Percentiles rank a stretch among this genome's conserved stretches.
phyloP scores from a whole-genome alignment of 768 basidiomycete species.

The Suillus decipiens region DNA sequence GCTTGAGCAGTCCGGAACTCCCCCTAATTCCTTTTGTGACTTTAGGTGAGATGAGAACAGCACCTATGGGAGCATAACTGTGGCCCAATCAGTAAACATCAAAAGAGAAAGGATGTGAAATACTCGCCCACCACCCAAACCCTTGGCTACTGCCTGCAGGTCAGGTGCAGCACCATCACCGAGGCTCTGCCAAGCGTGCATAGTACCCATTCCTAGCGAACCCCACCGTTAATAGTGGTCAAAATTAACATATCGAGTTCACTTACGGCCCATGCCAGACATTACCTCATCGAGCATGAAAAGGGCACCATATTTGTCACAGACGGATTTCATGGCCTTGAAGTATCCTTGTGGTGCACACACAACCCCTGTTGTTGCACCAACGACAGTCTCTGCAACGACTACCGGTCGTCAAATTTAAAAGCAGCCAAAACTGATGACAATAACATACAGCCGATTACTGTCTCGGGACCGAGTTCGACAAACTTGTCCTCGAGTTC shows the following conservation, averaged over 20 bases:
- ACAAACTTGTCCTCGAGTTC: constrained; percentile 87
- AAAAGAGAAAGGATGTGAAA: neutral
- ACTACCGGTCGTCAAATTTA: constrained; percentile 42
- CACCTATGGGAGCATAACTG: constrained; percentile 83
- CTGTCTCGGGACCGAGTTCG: constrained; percentile 78
- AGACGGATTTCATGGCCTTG: constrained; percentile 80
- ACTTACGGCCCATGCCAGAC: constrained; percentile 88
- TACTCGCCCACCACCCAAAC: constrained; percentile 82
- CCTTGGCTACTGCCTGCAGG: constrained; percentile 87
- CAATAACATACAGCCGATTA: constrained; percentile 69
- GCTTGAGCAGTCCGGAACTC: constrained; percentile 74
- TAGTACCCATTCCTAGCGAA: constrained; percentile 73
- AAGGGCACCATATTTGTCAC: constrained; percentile 68
- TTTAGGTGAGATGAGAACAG: constrained; percentile 71
- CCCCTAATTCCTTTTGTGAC: constrained; percentile 70
- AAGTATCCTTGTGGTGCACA: constrained; percentile 84
- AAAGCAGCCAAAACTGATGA: neutral
- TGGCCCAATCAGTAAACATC: constrained; percentile 6
- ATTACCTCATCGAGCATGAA: constrained; percentile 92
- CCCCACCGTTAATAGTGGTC: neutral
- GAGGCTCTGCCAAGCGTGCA: constrained; percentile 85
- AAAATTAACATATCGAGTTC: constrained; percentile 1
- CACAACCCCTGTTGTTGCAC: constrained; percentile 79
- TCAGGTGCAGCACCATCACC: constrained; percentile 81
- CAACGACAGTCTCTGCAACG: constrained; percentile 84